Conservation (phyloP, 345 rosid genomes). For the Corymbia maculata region DNA sequence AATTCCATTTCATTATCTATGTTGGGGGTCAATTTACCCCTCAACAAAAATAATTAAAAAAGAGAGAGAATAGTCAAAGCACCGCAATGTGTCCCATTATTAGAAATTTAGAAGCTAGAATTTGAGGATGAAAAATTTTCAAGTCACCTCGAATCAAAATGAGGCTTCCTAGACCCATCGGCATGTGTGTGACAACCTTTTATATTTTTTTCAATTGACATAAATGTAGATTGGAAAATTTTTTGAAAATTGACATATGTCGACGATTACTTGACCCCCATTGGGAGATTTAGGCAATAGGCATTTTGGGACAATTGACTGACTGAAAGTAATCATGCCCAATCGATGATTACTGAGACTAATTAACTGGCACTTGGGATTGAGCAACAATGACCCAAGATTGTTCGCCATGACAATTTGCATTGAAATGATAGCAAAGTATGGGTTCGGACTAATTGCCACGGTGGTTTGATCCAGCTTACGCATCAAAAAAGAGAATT, state of each 20-base stretch:
- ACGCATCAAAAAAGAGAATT: too few species aligned
- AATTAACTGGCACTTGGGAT: background rate
- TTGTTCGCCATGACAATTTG: background rate
- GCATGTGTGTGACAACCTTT: background rate
- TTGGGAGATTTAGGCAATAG: background rate
- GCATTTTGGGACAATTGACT: background rate
- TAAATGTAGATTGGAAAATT: background rate
- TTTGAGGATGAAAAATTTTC: background rate
- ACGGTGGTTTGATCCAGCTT: background rate
- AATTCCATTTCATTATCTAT: background rate
- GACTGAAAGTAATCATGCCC: background rate
- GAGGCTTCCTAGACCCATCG: background rate
- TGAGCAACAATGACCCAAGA: background rate
- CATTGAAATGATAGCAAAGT: background rate
- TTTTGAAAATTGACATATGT: background rate
- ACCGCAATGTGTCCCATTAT: background rate
- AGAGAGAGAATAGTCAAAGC: background rate
- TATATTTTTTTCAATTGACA: background rate
- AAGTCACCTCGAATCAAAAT: background rate
- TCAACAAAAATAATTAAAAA: background rate
- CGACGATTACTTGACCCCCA: background rate
- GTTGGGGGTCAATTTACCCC: background rate
- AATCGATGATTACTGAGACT: background rate
- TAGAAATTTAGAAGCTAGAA: background rate
- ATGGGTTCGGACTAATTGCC: background rate